Base-by-base conservation (phyloP, 306 rosid genomes). In the Phaseolus lunatus region DNA sequence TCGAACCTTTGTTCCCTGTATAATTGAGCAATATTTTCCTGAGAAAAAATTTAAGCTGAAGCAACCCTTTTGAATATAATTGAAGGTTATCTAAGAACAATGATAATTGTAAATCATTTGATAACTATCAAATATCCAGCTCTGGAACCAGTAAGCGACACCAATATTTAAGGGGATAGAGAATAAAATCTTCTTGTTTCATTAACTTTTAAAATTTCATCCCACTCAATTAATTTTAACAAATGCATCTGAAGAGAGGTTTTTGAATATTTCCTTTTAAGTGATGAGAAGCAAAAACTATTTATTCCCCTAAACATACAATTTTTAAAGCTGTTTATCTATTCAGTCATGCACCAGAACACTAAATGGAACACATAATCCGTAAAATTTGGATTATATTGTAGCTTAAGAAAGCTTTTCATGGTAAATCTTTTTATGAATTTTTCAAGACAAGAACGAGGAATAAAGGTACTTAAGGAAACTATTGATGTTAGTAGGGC, bases 1-100 rank as follows among this genome's bases (percentile, higher is more conserved):
- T 92, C 91, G 45, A 95, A 84, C 82, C 97, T 95, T 72, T 95
- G 99, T 49, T 95, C 93, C 85, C 99, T 95, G 73, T 39, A 56
- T 44, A 74, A 78, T 43, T 61, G 16, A 22, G 18, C 23, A 67
- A 26, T 22, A 31, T 59, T 67, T 85, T 1, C 96, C 87, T 67
- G 24, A 22, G 24, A 37, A 31, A 35, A 16, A 11, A 41, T 0
- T n/a, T 47, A 33, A 7, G 4, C 29, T 29, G 27, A 67, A 58
- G 16, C 53, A 26, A 9, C 44, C 29, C 81, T 37, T 81, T 39
- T 56, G 24, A 76, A 39, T 54, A 49, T 23, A 47, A 23, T 45
- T 67, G 35, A n/a, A 8, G 10, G 41, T 65, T n/a, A 33, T 79
- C 50, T 54, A 29, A 43, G 63, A 72, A 73, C 70, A 74, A 13